A percentile compares a stretch with the other conserved stretches of the same genome.
Evolutionary conservation across 2,329 filamentous ascomycete species (phyloP).

Genomic region (Blastomyces parvus): DNA sequence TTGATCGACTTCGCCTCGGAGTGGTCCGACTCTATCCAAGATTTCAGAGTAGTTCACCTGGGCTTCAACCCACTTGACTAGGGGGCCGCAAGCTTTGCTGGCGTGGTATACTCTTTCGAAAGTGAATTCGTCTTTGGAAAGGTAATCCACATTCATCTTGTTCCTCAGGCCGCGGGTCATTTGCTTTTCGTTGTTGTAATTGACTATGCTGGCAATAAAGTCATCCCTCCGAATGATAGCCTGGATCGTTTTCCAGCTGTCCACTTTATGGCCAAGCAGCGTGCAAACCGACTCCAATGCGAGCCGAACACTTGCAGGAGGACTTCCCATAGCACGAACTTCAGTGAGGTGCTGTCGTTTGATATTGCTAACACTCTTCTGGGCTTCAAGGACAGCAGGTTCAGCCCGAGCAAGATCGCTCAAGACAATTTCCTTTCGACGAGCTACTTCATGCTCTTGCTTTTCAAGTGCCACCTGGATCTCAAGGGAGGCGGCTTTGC

Average conservation of each 20-base stretch:
- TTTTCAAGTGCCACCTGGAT: slow-evolving; percentile 79
- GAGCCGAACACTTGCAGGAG: slow-evolving; percentile 79
- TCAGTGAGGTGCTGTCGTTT: slow-evolving; percentile 95
- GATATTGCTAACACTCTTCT: slow-evolving; percentile 96
- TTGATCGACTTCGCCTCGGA: slow-evolving; percentile 78
- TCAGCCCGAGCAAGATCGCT: slow-evolving; percentile 83
- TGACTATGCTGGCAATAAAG: slow-evolving; percentile 95
- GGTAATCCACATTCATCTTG: slow-evolving; percentile 87
- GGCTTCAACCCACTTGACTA: slow-evolving; percentile 94
- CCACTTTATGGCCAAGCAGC: slow-evolving; percentile 77
- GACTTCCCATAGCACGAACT: slow-evolving; percentile 93
- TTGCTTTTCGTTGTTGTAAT: slow-evolving; percentile 88
- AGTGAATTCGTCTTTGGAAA: slow-evolving; percentile 90
- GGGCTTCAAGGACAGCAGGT: slow-evolving; percentile 83
- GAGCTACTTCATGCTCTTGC: slow-evolving; percentile 79
- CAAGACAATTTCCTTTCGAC: slow-evolving; percentile 73
- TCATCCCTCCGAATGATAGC: slow-evolving; percentile 83
- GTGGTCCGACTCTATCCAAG: slow-evolving; percentile 80
- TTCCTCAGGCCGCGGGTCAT: slow-evolving; percentile 76
- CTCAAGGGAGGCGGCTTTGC: slow-evolving; percentile 78
- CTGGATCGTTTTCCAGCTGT: slow-evolving; percentile 86
- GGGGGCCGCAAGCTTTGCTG: slow-evolving; percentile 89
- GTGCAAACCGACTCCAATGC: slow-evolving; percentile 96
- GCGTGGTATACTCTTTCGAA: slow-evolving; percentile 94
- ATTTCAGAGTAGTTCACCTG: slow-evolving; percentile 99